These are phyloP conservation scores for Aspergillus tubingensis DNA, from an alignment of 2,329 filamentous ascomycete genomes.

Conservation along the genomic window DNA sequence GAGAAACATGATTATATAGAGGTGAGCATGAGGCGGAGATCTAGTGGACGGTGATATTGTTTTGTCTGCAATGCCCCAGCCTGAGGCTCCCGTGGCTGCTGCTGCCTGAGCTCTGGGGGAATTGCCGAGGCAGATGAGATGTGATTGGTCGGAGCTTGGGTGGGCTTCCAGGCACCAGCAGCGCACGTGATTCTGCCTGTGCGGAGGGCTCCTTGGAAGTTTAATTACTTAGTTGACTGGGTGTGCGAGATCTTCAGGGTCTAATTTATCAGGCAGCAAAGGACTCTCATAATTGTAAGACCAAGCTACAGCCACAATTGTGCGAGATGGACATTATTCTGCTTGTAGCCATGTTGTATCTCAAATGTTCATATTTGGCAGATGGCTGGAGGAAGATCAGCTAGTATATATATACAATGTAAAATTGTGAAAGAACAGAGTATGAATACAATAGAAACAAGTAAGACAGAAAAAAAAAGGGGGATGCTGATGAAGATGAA, in stretches of 20 bases:
- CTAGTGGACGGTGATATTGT: neutral
- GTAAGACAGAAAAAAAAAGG: no score
- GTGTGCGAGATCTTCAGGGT: neutral
- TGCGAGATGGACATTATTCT: no score
- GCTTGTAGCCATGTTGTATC: no score
- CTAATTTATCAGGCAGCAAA: neutral
- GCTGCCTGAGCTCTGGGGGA: constrained; percentile 1
- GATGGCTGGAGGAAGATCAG: no score
- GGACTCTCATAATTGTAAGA: no score
- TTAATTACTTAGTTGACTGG: neutral
- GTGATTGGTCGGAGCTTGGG: neutral
- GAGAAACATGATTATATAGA: neutral
- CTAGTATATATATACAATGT: no score
- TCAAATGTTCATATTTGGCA: no score
- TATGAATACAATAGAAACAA: no score
- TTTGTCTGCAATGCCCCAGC: neutral
- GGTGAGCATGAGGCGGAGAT: neutral
- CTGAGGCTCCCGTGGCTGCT: constrained; percentile 2
- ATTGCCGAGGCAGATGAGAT: neutral
- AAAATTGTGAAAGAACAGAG: no score
- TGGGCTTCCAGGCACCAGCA: constrained; percentile 2
- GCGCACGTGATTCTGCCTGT: constrained; percentile 4
- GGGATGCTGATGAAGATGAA: no score
- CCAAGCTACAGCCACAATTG: no score
- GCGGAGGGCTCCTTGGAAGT: neutral